phyloP scores from a whole-genome alignment of 495 filamentous ascomycete genomes.

The Cercophora samala region DNA sequence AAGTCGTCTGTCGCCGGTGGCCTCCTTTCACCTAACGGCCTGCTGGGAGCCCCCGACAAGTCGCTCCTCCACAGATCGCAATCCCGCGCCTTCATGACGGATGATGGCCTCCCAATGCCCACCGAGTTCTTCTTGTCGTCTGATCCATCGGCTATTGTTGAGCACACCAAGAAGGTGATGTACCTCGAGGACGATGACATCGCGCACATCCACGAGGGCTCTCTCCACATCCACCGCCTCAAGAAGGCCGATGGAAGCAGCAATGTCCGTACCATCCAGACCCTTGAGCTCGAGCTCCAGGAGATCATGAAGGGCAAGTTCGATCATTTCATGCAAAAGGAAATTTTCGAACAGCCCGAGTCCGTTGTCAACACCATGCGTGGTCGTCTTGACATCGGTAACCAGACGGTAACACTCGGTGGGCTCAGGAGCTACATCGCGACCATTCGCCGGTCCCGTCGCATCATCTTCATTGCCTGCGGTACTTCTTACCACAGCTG shows the following conservation, averaged over 20 bases:
- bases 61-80: constrained; percentile 96
- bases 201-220: constrained; percentile 97
- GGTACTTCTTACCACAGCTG: constrained; percentile 98
- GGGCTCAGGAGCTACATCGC: constrained; percentile 92
- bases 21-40: constrained; percentile 62
- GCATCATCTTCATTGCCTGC: constrained; percentile 97
- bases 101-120: constrained; percentile 95
- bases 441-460: constrained; percentile 91
- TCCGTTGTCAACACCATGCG: constrained; percentile 99
- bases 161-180: constrained; percentile 99
- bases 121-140: constrained; percentile 98
- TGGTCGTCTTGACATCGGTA: constrained; percentile 87
- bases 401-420: constrained; percentile 92
- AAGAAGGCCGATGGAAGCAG: constrained; percentile 95
- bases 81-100: constrained; percentile 96
- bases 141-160: constrained; percentile 95
- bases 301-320: constrained; percentile 99
- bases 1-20: constrained; percentile 54
- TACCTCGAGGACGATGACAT: constrained; percentile 99
- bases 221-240: constrained; percentile 96
- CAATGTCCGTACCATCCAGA: constrained; percentile 96
- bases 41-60: constrained; percentile 88
- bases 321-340: constrained; percentile 99
- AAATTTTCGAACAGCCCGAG: constrained; percentile 99
- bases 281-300: constrained; percentile 95